phyloP scores from a whole-genome alignment of 192 early-diverging fungal genomes.

The Coemansia sp. region DNA sequence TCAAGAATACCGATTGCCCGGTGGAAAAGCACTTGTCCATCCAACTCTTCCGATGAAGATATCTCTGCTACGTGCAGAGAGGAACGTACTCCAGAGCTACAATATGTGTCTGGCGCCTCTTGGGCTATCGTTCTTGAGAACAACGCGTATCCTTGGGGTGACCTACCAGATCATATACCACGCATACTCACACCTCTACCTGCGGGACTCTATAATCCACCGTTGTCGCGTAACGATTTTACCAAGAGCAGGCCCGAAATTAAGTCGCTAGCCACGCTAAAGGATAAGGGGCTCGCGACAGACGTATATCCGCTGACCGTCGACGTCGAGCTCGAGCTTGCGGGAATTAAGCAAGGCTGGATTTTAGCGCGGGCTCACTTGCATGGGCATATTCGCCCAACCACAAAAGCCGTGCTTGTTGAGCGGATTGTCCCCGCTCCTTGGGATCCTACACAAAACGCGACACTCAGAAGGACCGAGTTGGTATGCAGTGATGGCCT shows the following conservation, averaged over 20 bases:
- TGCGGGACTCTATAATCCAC: background rate
- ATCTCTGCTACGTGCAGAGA: background rate
- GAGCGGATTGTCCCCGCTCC: background rate
- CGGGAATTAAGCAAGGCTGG: constrained; percentile 12
- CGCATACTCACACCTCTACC: background rate
- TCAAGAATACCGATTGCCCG: background rate
- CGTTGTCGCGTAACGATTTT: constrained; percentile 2
- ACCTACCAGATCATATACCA: background rate
- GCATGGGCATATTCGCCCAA: background rate
- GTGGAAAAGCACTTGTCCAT: background rate
- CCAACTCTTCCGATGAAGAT: background rate
- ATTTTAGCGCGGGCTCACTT: background rate
- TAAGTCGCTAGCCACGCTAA: background rate
- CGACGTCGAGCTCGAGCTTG: constrained; percentile 13
- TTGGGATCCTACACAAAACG: background rate
- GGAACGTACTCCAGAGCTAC: background rate
- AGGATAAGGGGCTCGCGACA: background rate
- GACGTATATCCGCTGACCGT: background rate
- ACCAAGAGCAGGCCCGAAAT: background rate
- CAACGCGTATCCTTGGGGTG: background rate
- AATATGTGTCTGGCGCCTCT: background rate
- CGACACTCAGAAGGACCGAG: background rate
- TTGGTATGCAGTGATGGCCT: background rate
- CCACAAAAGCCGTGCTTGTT: background rate
- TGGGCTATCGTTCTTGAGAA: constrained; percentile 2